Percentiles rank a stretch among this genome's conserved stretches.
These are phyloP conservation scores for Mycena latifolia DNA, from an alignment of 768 basidiomycete genomes.

Conservation along the genomic window DNA sequence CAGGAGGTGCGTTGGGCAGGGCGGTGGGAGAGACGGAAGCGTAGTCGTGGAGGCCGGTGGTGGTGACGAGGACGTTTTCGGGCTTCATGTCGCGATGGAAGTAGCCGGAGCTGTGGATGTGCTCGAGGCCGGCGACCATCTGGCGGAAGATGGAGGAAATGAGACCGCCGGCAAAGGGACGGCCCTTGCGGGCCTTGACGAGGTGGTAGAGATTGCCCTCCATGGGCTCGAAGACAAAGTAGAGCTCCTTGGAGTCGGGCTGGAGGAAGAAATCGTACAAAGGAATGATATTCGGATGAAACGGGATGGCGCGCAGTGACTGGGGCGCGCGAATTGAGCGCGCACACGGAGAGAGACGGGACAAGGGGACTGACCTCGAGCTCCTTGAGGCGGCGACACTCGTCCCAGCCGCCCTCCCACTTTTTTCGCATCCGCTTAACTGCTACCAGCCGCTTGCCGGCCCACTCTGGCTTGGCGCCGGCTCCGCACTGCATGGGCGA, in stretches of 20 bases:
- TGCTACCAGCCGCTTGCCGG: conserved; percentile 94
- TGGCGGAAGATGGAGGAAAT: conserved; percentile 96
- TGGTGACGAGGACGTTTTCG: conserved; percentile 98
- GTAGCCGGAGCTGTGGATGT: conserved; percentile 93
- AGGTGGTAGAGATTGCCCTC: conserved; percentile 99
- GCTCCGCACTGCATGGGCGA: conserved; percentile 97
- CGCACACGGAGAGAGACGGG: conserved; percentile 28
- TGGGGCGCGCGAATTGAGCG: conserved; percentile 48
- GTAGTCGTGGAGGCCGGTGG: conserved; percentile 95
- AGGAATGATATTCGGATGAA: conserved; percentile 98
- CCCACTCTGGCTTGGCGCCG: conserved; percentile 93
- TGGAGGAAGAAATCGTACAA: conserved; percentile 99
- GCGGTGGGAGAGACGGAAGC: conserved; percentile 80
- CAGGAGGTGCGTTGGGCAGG: conserved; percentile 72
- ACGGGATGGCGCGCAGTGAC: conserved; percentile 95
- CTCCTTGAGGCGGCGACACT: conserved; percentile 95
- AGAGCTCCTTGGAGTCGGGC: conserved; percentile 95
- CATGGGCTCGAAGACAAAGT: conserved; percentile 99
- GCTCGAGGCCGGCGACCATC: conserved; percentile 89
- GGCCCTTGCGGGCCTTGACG: conserved; percentile 96
- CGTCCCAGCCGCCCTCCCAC: conserved; percentile 99
- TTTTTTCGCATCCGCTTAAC: conserved; percentile 98
- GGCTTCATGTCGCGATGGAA: conserved; percentile 99
- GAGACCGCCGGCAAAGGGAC: conserved; percentile 96
- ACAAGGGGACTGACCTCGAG: conserved; percentile 76